Percentiles rank a stretch among this genome's conserved stretches.
phyloP scores from a whole-genome alignment of 495 filamentous ascomycete species.

The Aspergillus coremiiformis region DNA sequence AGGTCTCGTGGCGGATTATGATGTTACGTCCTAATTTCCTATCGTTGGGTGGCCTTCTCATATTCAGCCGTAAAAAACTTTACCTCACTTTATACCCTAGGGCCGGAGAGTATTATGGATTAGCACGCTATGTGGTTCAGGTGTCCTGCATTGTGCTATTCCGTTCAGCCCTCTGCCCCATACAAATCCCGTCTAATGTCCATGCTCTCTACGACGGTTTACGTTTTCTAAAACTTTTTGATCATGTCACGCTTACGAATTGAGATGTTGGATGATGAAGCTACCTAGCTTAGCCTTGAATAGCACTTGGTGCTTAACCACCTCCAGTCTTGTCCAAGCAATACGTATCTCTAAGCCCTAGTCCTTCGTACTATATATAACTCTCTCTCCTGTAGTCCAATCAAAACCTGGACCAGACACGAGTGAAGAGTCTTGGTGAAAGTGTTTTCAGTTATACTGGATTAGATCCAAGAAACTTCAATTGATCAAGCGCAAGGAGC shows the following conservation, averaged over 20 bases:
- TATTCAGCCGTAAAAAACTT: neutral
- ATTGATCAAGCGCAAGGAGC: too few species aligned
- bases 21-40: slow-evolving; percentile 2
- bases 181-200: slow-evolving; percentile 5
- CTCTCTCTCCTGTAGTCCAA: neutral
- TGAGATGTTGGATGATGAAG: slow-evolving; percentile 7
- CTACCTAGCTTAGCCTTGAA: slow-evolving; percentile 3
- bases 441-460: too few species aligned
- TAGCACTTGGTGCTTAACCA: neutral
- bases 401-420: neutral
- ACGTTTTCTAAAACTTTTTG: slow-evolving; percentile 7
- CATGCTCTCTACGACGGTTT: slow-evolving; percentile 12
- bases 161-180: neutral
- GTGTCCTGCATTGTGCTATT: neutral
- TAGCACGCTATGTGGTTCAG: neutral
- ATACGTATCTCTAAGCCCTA: neutral
- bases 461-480: neutral
- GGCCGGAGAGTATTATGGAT: neutral
- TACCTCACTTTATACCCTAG: neutral
- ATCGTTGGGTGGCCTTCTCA: slow-evolving; percentile 6
- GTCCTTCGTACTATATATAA: neutral
- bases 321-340: neutral
- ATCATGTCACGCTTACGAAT: slow-evolving; percentile 11
- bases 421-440: neutral
- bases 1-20: slow-evolving; percentile 9